A percentile compares a stretch with the other conserved stretches of the same genome.
These are phyloP conservation scores for Talaromyces sp. DNA, from an alignment of 2,329 filamentous ascomycete species.

Conservation along the genomic window DNA sequence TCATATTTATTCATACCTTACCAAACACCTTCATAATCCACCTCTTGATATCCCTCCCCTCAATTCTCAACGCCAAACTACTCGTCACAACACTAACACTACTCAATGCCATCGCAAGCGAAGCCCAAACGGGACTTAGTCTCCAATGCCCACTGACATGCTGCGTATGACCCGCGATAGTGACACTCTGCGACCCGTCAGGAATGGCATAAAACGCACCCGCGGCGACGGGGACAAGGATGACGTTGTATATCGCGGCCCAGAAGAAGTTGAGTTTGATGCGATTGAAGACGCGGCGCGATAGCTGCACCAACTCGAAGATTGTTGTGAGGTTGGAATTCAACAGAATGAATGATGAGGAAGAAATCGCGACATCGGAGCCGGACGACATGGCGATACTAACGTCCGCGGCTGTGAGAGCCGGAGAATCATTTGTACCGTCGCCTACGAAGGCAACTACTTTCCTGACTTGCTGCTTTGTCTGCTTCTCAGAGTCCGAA, in stretches of 20 bases:
- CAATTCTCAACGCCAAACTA: conserved; percentile 66
- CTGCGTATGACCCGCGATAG: conserved; percentile 25
- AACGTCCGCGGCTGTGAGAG: conserved; percentile 74
- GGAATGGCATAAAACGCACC: conserved; percentile 68
- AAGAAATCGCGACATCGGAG: conserved; percentile 77
- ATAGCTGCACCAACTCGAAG: conserved; percentile 69
- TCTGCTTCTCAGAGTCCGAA: conserved; percentile 55
- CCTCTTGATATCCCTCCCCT: conserved; percentile 18
- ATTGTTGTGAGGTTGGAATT: conserved; percentile 67
- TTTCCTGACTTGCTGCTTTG: not conserved
- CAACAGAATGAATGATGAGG: conserved; percentile 76
- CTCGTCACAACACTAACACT: conserved; percentile 85
- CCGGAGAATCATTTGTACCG: conserved; percentile 81
- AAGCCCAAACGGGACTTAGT: conserved; percentile 66
- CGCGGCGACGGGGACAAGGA: conserved; percentile 75
- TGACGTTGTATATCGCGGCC: conserved; percentile 77
- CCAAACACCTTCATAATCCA: not conserved
- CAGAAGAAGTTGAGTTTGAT: conserved; percentile 83
- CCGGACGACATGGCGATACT: conserved; percentile 79
- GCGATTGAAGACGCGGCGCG: conserved; percentile 67
- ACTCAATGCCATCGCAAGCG: conserved; percentile 86
- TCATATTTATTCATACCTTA: not conserved
- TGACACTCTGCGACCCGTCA: conserved; percentile 35
- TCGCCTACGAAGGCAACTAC: conserved; percentile 82
- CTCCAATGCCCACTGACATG: conserved; percentile 41